Evolutionary conservation across 1,284 basidiomycete species (phyloP).

Genomic region (Phylloporus sp.): DNA sequence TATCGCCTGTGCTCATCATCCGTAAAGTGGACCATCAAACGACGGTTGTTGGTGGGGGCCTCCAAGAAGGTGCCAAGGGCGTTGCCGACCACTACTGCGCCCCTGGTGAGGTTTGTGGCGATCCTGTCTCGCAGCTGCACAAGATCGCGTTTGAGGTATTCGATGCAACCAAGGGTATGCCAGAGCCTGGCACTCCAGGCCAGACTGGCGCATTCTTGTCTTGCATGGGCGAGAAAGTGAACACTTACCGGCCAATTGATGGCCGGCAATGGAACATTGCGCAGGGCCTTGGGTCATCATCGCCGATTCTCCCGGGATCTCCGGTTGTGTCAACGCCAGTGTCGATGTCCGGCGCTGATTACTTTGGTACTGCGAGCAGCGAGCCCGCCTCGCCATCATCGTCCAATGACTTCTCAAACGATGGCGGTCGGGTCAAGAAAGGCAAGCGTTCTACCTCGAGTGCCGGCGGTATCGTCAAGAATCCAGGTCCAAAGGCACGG

Average conservation of each 20-base stretch:
- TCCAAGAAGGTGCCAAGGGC: conserved; percentile 83
- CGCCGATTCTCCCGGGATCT: conserved; percentile 71
- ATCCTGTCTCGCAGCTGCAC: conserved; percentile 94
- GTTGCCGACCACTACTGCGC: conserved; percentile 83
- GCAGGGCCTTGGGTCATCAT: conserved; percentile 56
- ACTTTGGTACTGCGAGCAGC: conserved; percentile 69
- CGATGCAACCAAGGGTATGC: conserved; percentile 69
- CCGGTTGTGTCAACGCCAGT: conserved; percentile 71
- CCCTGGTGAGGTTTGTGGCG: conserved; percentile 88
- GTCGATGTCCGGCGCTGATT: conserved; percentile 64
- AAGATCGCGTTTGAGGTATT: conserved; percentile 94
- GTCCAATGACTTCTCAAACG: conserved; percentile 77
- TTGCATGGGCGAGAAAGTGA: conserved; percentile 89
- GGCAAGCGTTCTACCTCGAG: conserved; percentile 78
- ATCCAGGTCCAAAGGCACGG: conserved; percentile 66
- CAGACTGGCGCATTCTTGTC: conserved; percentile 81
- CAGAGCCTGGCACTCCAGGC: conserved; percentile 77
- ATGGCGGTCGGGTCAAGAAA: conserved; percentile 83
- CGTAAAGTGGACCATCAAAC: conserved; percentile 93
- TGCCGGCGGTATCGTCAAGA: conserved; percentile 69
- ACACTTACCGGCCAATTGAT: conserved; percentile 85
- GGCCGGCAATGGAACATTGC: conserved; percentile 74
- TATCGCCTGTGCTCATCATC: conserved; percentile 92
- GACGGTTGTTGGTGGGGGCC: conserved; percentile 87
- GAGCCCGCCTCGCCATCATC: conserved; percentile 72